Conservation (phyloP, 1,284 basidiomycete genomes). For the Leccinum colubrinum region DNA sequence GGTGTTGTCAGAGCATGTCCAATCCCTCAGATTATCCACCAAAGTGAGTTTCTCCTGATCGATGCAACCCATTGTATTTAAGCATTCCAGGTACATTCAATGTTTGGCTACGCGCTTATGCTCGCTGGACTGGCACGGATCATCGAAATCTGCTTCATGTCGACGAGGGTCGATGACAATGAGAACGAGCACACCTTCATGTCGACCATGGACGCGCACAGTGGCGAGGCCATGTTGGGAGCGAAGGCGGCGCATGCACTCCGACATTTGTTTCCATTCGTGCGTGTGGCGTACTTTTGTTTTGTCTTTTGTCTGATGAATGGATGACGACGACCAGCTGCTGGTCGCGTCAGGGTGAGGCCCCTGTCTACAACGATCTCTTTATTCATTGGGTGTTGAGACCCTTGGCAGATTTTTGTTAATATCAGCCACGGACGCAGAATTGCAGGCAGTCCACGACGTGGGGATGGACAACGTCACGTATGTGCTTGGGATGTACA, state of each 20-base stretch:
- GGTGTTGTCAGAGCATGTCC: conserved; percentile 92
- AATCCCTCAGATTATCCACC: conserved; percentile 82
- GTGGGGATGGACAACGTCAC: conserved; percentile 86
- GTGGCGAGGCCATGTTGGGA: conserved; percentile 19
- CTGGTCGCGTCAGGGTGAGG: conserved; percentile 61
- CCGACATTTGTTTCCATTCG: conserved; percentile 84
- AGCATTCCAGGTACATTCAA: conserved; percentile 64
- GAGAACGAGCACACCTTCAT: conserved; percentile 66
- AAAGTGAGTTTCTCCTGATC: conserved; percentile 45
- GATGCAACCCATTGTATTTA: conserved; percentile 4
- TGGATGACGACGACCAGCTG: conserved; percentile 42
- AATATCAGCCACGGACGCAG: conserved; percentile 92
- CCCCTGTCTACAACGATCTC: neutral
- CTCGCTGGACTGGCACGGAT: conserved; percentile 81
- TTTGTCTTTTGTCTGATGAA: neutral
- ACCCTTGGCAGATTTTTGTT: conserved; percentile 58
- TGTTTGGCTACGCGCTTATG: conserved; percentile 87
- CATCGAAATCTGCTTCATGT: conserved; percentile 83
- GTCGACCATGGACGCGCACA: conserved; percentile 15
- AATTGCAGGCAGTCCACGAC: conserved; percentile 67
- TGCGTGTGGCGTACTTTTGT: conserved; percentile 40
- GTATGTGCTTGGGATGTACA: conserved; percentile 83
- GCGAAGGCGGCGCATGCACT: conserved; percentile 58
- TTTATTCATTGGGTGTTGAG: neutral
- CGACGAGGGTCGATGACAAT: conserved; percentile 37